phyloP scores from a whole-genome alignment of 306 rosid genomes.

The Begonia peltatifolia region DNA sequence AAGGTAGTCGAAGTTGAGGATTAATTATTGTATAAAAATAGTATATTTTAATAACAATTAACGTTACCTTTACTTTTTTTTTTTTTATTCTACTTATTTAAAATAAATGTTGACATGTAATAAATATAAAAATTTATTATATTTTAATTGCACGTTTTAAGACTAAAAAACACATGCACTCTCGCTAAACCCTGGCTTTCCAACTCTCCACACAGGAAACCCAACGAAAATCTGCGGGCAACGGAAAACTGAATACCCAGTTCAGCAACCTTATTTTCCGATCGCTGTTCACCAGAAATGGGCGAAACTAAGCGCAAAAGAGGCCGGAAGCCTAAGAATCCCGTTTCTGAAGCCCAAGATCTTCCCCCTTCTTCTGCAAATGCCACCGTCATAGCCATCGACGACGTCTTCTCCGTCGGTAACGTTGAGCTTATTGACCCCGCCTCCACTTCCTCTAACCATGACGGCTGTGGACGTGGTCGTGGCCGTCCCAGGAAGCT shows the following conservation, averaged over 20 bases:
- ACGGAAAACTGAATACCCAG: slow-evolving; percentile 1
- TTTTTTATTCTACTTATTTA: no score
- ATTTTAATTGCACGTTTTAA: no score
- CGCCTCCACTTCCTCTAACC: slow-evolving; percentile 13
- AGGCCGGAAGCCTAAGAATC: slow-evolving; percentile 58
- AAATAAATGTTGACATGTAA: no score
- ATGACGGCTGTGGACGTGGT: slow-evolving; percentile 35
- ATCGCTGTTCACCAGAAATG: slow-evolving; percentile 8
- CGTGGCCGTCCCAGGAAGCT: slow-evolving; percentile 64
- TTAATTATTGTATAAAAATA: no score
- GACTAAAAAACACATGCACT: no score
- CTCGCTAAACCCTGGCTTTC: no score
- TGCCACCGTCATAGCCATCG: slow-evolving; percentile 12
- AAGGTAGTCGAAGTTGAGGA: no score
- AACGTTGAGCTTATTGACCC: slow-evolving; percentile 57
- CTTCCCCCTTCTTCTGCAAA: slow-evolving; percentile 14
- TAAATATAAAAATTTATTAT: no score
- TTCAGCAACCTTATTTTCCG: slow-evolving; percentile 1
- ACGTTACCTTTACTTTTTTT: no score
- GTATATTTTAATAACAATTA: no score
- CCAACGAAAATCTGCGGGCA: no score
- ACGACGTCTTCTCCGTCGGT: slow-evolving; percentile 44
- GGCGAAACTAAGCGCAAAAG: slow-evolving; percentile 53
- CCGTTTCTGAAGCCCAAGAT: slow-evolving; percentile 58
- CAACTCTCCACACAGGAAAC: no score